Evolutionary conservation across 2,329 filamentous ascomycete genomes (phyloP), one percentile per base, ranked within the genome.

Genomic region (Claviceps lovelessii): DNA sequence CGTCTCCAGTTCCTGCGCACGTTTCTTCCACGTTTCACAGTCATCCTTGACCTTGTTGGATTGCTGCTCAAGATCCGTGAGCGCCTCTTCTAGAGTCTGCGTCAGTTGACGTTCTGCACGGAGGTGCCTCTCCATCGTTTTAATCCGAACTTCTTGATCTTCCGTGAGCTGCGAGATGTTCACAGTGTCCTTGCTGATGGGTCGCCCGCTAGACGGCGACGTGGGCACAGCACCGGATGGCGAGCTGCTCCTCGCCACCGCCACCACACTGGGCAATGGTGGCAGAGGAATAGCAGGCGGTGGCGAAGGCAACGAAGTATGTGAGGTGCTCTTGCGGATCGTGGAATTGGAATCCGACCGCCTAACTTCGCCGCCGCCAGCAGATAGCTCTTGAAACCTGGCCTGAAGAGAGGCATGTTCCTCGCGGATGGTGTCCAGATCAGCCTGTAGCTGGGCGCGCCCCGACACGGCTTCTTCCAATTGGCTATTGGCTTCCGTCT

Each of bases 41-140:
- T 98, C 93, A 2, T 82, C 75, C 75, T 94, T 95, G 69, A 91
- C 84, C 75, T 91, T 91, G 70, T 91, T 94, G 64, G 87, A 90
- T 62, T 94, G 90, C 55, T 83, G 81, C 72, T 98, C 93, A 42
- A 98, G 81, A 64, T 98, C 93, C 2, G 89, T 91, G 35, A 98
- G 81, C 7, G 93, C 93, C 71, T 97, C 91, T 69, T 98, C 93
- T 44, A 98, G 79, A 2, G 91, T 97, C 50, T 88, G 85, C 0
- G 91, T 98, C 56, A 98, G 83, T 69, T 97, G 91, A 68, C 95
- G 95, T 76, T 98, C 93, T 4, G 93, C 93, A 60, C 87, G 86
- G 29, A 98, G 79, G 66, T 97, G 90, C 75, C 96, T 97, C 76
- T 98, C 91, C 59, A 98, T 95, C 7, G 89, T 94, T 57, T 87